These are phyloP conservation scores for Leptographium lundbergii DNA, from an alignment of 2,329 filamentous ascomycete species.

Conservation along the genomic window DNA sequence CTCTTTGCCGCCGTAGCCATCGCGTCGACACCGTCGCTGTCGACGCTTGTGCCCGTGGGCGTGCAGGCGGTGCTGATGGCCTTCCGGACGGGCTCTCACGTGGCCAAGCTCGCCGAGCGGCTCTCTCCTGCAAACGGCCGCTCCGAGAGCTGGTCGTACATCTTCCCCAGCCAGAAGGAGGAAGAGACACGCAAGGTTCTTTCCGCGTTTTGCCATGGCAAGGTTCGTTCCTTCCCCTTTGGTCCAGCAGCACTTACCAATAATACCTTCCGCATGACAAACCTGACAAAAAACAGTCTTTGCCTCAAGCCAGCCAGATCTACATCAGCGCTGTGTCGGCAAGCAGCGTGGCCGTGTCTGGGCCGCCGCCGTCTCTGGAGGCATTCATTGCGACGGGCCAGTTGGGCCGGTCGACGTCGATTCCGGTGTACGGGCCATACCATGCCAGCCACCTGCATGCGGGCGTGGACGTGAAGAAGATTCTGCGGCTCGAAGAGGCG, in stretches of 20 bases:
- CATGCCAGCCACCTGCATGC: slow-evolving; percentile 42
- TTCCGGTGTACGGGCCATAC: slow-evolving; percentile 44
- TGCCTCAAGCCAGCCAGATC: slow-evolving; percentile 30
- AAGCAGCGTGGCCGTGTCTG: slow-evolving; percentile 39
- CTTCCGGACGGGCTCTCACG: slow-evolving; percentile 50
- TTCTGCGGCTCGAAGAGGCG: slow-evolving; percentile 31
- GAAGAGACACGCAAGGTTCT: slow-evolving; percentile 35
- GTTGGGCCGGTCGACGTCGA: slow-evolving; percentile 28
- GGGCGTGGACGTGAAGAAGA: slow-evolving; percentile 27
- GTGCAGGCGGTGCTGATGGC: slow-evolving; percentile 53
- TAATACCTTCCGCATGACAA: background rate
- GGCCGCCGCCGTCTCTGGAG: slow-evolving; percentile 36
- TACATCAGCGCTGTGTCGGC: slow-evolving; percentile 42
- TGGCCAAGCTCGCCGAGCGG: slow-evolving; percentile 35
- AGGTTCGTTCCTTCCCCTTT: slow-evolving; percentile 24
- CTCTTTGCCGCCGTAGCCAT: slow-evolving; percentile 58
- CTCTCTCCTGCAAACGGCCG: slow-evolving; percentile 25
- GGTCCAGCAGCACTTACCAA: background rate
- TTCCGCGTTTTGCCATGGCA: slow-evolving; percentile 41
- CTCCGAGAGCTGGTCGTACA: slow-evolving; percentile 53
- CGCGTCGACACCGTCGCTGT: slow-evolving; percentile 48
- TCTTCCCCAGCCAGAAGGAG: slow-evolving; percentile 45
- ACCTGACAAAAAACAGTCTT: slow-evolving; percentile 4
- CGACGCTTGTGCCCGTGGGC: slow-evolving; percentile 47
- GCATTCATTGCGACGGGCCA: slow-evolving; percentile 27